A percentile compares a stretch with the other conserved stretches of the same genome.
Conservation (phyloP, 805 yeast species). For the Starmera caribaea region DNA sequence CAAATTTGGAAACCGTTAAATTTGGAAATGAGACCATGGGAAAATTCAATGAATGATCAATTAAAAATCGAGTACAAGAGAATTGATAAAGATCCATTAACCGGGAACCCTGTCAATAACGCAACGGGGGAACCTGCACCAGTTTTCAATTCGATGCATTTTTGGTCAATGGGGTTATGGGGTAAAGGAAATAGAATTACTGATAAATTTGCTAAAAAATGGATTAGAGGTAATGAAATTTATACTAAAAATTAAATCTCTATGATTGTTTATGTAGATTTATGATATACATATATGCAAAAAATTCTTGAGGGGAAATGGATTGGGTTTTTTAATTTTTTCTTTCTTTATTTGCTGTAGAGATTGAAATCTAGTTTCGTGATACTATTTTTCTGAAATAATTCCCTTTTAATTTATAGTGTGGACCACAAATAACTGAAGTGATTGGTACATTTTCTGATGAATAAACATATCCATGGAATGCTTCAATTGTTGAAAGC, state of each 20-base stretch:
- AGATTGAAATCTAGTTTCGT: too few relatives aligned
- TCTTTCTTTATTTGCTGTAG: too few relatives aligned
- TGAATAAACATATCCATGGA: not conserved
- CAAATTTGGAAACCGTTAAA: slow-evolving; percentile 49
- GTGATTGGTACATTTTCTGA: not conserved
- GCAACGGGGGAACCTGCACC: slow-evolving; percentile 25
- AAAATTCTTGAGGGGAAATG: too few relatives aligned
- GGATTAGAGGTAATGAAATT: slow-evolving; percentile 36
- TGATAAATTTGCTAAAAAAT: slow-evolving; percentile 44
- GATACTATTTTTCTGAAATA: too few relatives aligned
- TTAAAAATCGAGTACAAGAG: slow-evolving; percentile 10
- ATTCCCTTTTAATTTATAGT: too few relatives aligned
- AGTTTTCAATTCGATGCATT: slow-evolving; percentile 34
- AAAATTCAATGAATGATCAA: slow-evolving; percentile 12
- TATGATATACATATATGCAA: not conserved
- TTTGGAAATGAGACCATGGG: slow-evolving; percentile 50
- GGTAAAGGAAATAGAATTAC: slow-evolving; percentile 37
- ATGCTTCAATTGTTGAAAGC: not conserved
- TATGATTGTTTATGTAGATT: not conserved
- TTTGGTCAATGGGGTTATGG: slow-evolving; percentile 68
- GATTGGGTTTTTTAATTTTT: too few relatives aligned
- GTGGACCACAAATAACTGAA: not conserved
- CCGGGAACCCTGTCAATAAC: slow-evolving; percentile 11
- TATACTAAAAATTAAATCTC: not conserved
- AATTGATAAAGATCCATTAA: slow-evolving; percentile 17